Percentiles rank a stretch among this genome's conserved stretches.
These are phyloP conservation scores for Alnus glutinosa DNA, from an alignment of 306 rosid genomes.

Conservation along the genomic window DNA sequence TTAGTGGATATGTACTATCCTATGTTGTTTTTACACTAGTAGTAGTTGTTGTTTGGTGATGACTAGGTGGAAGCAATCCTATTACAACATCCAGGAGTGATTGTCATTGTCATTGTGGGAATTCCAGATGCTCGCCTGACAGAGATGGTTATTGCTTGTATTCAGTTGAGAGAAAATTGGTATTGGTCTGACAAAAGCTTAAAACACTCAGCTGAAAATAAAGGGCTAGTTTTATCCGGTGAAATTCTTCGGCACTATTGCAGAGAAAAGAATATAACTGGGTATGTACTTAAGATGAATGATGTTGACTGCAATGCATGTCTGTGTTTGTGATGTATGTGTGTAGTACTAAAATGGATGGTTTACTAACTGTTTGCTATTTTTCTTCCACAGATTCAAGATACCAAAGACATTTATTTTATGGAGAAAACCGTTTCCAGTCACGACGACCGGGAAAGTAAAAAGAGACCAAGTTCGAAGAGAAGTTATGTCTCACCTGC, in stretches of 20 bases:
- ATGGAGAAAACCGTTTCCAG: slow-evolving; percentile 76
- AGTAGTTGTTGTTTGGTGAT: slow-evolving; percentile 19
- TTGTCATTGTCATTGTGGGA: slow-evolving; percentile 61
- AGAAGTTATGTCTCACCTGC: slow-evolving; percentile 48
- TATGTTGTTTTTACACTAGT: neutral
- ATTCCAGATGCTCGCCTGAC: slow-evolving; percentile 66
- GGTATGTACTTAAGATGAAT: slow-evolving; percentile 37
- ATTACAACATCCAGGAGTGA: slow-evolving; percentile 69
- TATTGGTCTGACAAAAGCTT: slow-evolving; percentile 45
- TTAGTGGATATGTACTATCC: neutral
- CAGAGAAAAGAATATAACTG: slow-evolving; percentile 49
- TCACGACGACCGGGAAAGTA: slow-evolving; percentile 67
- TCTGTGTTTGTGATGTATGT: neutral
- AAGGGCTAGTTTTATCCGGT: slow-evolving; percentile 41
- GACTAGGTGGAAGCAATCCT: slow-evolving; percentile 72
- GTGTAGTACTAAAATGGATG: neutral
- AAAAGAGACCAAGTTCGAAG: slow-evolving; percentile 55
- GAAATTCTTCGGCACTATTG: slow-evolving; percentile 56
- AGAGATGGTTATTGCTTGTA: slow-evolving; percentile 71
- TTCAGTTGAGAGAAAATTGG: slow-evolving; percentile 59
- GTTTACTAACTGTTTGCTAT: neutral
- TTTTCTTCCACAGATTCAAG: slow-evolving; percentile 64
- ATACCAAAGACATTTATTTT: slow-evolving; percentile 59
- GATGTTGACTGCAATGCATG: neutral
- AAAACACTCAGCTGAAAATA: slow-evolving; percentile 25